Conservation (phyloP, 306 rosid genomes). For the Sesbania bispinosa region DNA sequence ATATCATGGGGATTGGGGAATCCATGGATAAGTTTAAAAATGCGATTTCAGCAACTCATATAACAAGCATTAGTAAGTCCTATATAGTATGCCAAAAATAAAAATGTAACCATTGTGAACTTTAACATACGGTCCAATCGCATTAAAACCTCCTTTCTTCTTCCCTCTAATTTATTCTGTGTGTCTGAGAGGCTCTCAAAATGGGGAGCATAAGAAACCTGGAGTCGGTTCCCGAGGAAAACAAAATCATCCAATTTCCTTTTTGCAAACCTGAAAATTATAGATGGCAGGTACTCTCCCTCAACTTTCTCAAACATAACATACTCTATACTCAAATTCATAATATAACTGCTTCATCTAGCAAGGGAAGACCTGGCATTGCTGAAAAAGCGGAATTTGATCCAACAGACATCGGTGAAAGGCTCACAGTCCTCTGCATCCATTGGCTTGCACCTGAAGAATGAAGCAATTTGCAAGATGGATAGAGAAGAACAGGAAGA, state of each 20-base stretch:
- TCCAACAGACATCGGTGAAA: conserved; percentile 86
- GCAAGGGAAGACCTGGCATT: conserved; percentile 63
- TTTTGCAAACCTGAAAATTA: conserved; percentile 73
- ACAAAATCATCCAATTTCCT: conserved; percentile 74
- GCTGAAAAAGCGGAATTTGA: conserved; percentile 65
- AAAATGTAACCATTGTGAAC: neutral
- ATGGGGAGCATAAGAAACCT: conserved; percentile 75
- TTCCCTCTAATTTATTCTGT: conserved; percentile 73
- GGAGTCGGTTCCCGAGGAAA: conserved; percentile 77
- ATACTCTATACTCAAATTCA: neutral
- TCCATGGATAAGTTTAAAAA: neutral
- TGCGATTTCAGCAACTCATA: neutral
- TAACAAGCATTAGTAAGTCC: neutral
- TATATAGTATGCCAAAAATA: neutral
- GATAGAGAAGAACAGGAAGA: conserved; percentile 13
- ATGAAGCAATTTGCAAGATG: neutral
- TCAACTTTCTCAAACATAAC: conserved; percentile 19
- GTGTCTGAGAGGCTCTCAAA: conserved; percentile 71
- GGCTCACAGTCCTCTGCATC: conserved; percentile 85
- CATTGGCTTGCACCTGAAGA: conserved; percentile 78
- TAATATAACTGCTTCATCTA: neutral
- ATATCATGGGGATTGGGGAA: conserved; percentile 3
- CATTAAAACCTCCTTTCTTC: conserved; percentile 73
- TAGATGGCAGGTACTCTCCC: neutral
- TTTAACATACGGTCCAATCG: conserved; percentile 55